Conservation (phyloP, 2,329 filamentous ascomycete genomes). For the Claviceps sp. region DNA sequence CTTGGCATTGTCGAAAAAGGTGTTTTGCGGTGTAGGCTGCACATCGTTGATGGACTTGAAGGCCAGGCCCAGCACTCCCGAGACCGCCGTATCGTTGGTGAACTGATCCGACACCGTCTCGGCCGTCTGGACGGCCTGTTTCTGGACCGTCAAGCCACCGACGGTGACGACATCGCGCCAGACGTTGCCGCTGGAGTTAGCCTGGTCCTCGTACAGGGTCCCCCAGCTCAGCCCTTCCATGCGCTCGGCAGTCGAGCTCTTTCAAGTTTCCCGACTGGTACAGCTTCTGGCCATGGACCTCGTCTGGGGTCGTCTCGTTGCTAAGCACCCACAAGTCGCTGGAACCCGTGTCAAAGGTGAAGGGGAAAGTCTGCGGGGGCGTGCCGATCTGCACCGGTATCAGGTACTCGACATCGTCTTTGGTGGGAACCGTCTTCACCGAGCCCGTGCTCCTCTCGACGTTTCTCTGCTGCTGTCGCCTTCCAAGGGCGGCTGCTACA, state of each 20-base stretch:
- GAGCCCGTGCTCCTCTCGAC: slow-evolving; percentile 5
- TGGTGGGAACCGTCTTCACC: slow-evolving; percentile 1
- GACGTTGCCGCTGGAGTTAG: slow-evolving; percentile 26
- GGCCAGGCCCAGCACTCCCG: slow-evolving; percentile 30
- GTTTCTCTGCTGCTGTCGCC: not conserved
- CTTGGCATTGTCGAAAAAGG: slow-evolving; percentile 25
- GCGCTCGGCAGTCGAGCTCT: slow-evolving; percentile 24
- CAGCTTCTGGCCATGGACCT: slow-evolving; percentile 26
- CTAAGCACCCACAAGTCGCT: slow-evolving; percentile 24
- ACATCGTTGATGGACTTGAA: slow-evolving; percentile 31
- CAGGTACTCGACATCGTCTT: slow-evolving; percentile 7
- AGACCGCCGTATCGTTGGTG: slow-evolving; percentile 24
- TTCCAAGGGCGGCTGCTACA: not conserved
- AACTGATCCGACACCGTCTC: slow-evolving; percentile 25
- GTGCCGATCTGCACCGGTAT: slow-evolving; percentile 10
- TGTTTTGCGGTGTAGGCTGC: slow-evolving; percentile 25
- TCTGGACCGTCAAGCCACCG: slow-evolving; percentile 24
- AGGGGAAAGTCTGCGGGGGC: slow-evolving; percentile 8
- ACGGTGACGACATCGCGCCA: slow-evolving; percentile 29
- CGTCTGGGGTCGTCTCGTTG: slow-evolving; percentile 23
- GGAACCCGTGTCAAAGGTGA: slow-evolving; percentile 12
- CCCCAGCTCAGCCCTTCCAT: slow-evolving; percentile 26
- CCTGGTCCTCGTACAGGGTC: slow-evolving; percentile 31
- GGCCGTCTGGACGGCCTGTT: slow-evolving; percentile 32
- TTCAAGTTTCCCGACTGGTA: slow-evolving; percentile 25